Conservation (phyloP, 345 rosid species). For the Boechera stricta region DNA sequence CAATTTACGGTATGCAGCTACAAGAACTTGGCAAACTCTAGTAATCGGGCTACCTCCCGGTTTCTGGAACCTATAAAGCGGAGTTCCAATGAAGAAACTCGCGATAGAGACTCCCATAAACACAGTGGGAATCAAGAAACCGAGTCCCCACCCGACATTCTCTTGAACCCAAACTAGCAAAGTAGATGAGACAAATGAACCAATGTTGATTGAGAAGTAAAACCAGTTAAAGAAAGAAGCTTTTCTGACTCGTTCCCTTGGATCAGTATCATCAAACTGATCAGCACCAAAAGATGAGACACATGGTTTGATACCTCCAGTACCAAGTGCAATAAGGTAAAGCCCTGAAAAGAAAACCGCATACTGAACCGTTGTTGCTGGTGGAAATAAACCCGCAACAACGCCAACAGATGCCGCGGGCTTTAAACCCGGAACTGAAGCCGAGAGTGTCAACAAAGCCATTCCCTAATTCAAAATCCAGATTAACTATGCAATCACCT, state of each 20-base stretch:
- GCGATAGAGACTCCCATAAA: conserved; percentile 76
- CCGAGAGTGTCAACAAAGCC: conserved; percentile 72
- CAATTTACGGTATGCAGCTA: conserved; percentile 69
- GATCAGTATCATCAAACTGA: conserved; percentile 86
- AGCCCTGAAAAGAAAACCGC: conserved; percentile 71
- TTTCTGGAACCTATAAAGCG: conserved; percentile 75
- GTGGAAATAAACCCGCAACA: conserved; percentile 50
- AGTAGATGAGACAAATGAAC: conserved; percentile 75
- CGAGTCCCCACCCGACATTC: conserved; percentile 83
- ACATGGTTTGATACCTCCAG: conserved; percentile 95
- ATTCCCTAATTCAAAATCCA: conserved; percentile 62
- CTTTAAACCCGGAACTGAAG: conserved; percentile 61
- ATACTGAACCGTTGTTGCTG: conserved; percentile 64
- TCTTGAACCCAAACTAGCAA: conserved; percentile 83
- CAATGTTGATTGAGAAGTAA: conserved; percentile 81
- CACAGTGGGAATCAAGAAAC: conserved; percentile 82
- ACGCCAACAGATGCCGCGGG: conserved; percentile 59
- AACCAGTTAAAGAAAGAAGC: conserved; percentile 92
- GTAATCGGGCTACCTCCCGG: conserved; percentile 89
- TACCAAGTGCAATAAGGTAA: conserved; percentile 81
- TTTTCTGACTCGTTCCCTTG: conserved; percentile 67
- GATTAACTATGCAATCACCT: background rate
- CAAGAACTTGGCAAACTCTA: conserved; percentile 79
- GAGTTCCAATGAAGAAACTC: conserved; percentile 80
- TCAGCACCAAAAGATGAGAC: conserved; percentile 90